Percentiles rank a stretch among this genome's conserved stretches.
Evolutionary conservation across 345 rosid genomes (phyloP).

Genomic region (Eucalyptus sideroxylon): DNA sequence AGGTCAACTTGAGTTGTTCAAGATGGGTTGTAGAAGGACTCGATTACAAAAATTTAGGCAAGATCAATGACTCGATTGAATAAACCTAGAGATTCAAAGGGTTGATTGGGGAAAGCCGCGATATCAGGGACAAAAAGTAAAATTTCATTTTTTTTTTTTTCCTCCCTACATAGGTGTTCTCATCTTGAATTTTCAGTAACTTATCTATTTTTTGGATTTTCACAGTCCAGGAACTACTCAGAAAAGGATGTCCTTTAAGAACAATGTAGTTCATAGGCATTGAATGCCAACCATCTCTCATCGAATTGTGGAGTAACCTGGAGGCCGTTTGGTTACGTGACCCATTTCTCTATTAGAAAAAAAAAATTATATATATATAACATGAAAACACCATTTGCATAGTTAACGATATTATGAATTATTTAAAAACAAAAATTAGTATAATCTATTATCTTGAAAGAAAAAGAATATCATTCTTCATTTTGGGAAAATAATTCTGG

Average conservation of each 20-base stretch:
- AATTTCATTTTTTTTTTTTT: too few relatives aligned
- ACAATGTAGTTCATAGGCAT: background rate
- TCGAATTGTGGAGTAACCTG: background rate
- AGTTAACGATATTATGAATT: background rate
- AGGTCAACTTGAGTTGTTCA: background rate
- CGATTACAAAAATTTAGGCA: background rate
- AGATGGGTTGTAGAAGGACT: background rate
- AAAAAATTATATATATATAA: too few relatives aligned
- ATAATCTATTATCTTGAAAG: background rate
- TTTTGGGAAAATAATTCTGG: background rate
- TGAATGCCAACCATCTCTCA: background rate
- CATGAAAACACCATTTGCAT: background rate
- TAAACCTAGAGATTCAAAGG: background rate
- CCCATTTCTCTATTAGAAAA: background rate
- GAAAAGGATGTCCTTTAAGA: background rate
- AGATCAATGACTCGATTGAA: background rate
- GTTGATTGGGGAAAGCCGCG: background rate
- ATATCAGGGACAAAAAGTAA: background rate
- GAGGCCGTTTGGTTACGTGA: background rate
- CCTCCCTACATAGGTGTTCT: too few relatives aligned
- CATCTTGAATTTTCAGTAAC: background rate
- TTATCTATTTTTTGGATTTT: background rate
- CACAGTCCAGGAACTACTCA: background rate
- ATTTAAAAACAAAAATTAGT: background rate
- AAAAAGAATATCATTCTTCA: background rate